phyloP scores from a whole-genome alignment of 768 basidiomycete genomes.

The Hydnomerulius pinastri region DNA sequence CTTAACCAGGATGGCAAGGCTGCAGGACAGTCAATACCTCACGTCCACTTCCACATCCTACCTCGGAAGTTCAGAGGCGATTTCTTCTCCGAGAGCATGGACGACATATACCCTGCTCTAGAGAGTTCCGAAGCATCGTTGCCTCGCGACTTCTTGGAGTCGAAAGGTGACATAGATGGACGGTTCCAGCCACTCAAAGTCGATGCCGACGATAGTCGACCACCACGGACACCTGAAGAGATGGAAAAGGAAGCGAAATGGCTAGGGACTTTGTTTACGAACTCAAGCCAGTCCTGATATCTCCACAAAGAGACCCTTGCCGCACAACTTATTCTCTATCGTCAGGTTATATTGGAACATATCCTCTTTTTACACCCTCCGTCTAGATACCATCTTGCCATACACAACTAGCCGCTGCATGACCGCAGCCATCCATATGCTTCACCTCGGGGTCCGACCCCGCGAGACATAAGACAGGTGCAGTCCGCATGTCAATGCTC shows the following conservation, averaged over 20 bases:
- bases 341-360: constrained; percentile 7
- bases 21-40: constrained; percentile 71
- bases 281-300: constrained; percentile 1
- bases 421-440: constrained; percentile 42
- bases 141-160: constrained; percentile 36
- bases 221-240: constrained; percentile 64
- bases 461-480: constrained; percentile 42
- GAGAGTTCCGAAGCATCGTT: constrained; percentile 64
- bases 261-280: constrained; percentile 57
- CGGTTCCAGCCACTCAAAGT: constrained; percentile 48
- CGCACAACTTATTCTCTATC: neutral
- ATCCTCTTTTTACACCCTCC: neutral
- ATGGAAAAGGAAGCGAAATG: constrained; percentile 81
- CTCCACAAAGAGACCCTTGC: neutral
- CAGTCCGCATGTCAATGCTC: constrained; percentile 13
- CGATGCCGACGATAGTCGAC: constrained; percentile 69
- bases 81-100: constrained; percentile 60
- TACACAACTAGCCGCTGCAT: constrained; percentile 33
- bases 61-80: constrained; percentile 78
- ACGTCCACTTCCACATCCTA: constrained; percentile 95
- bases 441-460: constrained; percentile 26
- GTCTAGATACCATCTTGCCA: constrained; percentile 36
- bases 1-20: constrained; percentile 76
- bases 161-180: constrained; percentile 13
- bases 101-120: constrained; percentile 78